Base-by-base conservation (phyloP, 2,329 filamentous ascomycete species). In the Aspergillus thermomutatus region DNA sequence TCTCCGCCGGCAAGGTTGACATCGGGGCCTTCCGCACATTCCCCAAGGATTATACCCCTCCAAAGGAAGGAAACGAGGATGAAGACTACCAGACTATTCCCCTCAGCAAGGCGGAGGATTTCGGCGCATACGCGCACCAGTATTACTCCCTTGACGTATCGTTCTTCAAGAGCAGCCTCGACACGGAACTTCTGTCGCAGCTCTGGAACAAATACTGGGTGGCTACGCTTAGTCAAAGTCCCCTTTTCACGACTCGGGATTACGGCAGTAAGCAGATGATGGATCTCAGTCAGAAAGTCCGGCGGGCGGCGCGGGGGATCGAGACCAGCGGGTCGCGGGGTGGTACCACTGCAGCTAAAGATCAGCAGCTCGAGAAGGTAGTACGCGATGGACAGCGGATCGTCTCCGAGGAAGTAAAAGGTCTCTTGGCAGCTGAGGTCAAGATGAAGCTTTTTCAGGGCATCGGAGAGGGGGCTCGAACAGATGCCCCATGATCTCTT, bases 171-270 rank as follows among this genome's bases (percentile, higher is more conserved):
- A 94, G 90, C 61, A 89, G 89, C 0, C 87, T 99, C 27, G 94
- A 99, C 75, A 83, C 87, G 1, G 89, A 92, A 66, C 82, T 99
- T 25, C 81, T 99, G 4, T 91, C 95, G 69, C 83, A 91, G 52
- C 81, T 99, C 28, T 97, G 94, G 94, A 96, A 97, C 80, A 97
- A 97, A 76, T 99, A 99, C 80, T 77, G 75, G 94, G 92, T 97
- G 34, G 90, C 95, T 69, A 99, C 94, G 5, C 83, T 99, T 21
- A 95, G 91, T 31, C 91, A 96, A 66, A 94, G 87, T 65, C 92
- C 93, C 23, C 83, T 97, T 4, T 87, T 96, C 66, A 92, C 91
- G 55, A 97, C 96, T 70, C 89, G 92, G 61, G 93, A 97, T 66
- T 99, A 92, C 71, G 89, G 88, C 52, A 96, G 89, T 67, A 94